These are phyloP conservation scores for Raphidocelis subcapitata DNA, from an alignment of 139 green algal genomes.

Conservation along the genomic window DNA sequence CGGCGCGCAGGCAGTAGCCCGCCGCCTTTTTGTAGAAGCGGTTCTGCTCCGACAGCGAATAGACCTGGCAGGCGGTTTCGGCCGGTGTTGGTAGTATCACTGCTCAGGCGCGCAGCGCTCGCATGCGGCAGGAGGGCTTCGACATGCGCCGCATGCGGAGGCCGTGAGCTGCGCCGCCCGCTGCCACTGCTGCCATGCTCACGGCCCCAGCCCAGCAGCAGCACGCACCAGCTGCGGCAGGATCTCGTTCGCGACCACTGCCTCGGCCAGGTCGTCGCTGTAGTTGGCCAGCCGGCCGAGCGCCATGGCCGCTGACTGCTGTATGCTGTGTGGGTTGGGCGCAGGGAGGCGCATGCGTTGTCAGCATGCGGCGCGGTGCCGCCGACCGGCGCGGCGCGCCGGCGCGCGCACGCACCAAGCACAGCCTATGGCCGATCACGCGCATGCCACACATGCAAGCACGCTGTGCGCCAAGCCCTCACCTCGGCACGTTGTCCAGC, in stretches of 20 bases:
- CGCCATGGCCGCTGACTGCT: constrained; percentile 83
- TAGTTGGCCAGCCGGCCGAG: constrained; percentile 82
- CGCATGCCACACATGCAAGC: too few species aligned
- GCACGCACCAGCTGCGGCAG: constrained; percentile 72
- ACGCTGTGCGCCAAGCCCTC: background rate
- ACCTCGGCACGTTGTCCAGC: constrained; percentile 86
- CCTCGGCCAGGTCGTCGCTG: constrained; percentile 83
- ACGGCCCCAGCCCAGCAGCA: background rate
- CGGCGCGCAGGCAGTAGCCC: constrained; percentile 79
- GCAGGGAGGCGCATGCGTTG: background rate
- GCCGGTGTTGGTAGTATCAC: background rate
- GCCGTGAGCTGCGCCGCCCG: too few species aligned
- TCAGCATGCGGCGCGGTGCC: background rate
- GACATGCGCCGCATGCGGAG: background rate
- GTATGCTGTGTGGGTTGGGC: constrained; percentile 61
- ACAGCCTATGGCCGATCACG: background rate
- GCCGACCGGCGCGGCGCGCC: too few species aligned
- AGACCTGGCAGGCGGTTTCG: constrained; percentile 65
- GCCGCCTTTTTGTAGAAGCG: constrained; percentile 86
- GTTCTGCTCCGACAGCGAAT: constrained; percentile 80
- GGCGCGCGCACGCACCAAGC: too few species aligned
- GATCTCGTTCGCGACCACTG: constrained; percentile 86
- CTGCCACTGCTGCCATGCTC: too few species aligned
- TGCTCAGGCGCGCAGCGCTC: too few species aligned
- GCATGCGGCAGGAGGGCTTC: background rate